Conservation (phyloP, 2,329 filamentous ascomycete genomes). For the Cercospora berteroae region DNA sequence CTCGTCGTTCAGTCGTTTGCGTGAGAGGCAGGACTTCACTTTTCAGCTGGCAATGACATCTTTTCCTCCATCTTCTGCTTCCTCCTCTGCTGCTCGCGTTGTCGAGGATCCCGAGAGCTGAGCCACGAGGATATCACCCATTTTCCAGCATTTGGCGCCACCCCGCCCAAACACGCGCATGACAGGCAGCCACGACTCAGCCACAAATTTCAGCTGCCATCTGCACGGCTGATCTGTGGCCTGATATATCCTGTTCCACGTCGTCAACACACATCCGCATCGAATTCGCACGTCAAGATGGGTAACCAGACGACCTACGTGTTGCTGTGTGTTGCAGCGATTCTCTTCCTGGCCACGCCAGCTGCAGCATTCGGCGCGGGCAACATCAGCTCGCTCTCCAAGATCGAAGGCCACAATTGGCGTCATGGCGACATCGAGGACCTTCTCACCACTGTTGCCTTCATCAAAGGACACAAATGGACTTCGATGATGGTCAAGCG, state of each 20-base stretch:
- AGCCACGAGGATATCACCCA: neutral
- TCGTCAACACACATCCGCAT: neutral
- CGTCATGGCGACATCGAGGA: constrained; percentile 55
- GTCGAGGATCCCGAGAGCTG: neutral
- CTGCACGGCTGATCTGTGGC: constrained; percentile 6
- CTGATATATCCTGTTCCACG: constrained; percentile 1
- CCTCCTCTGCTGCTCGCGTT: neutral
- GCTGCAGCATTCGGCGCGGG: constrained; percentile 48
- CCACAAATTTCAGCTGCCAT: constrained; percentile 6
- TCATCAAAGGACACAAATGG: constrained; percentile 32
- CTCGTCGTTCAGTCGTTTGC: neutral
- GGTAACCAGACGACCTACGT: constrained; percentile 20
- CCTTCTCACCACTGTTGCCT: constrained; percentile 49
- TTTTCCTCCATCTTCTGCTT: neutral
- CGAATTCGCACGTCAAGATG: neutral
- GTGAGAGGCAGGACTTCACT: neutral
- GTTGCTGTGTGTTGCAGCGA: constrained; percentile 30
- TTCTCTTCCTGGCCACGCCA: constrained; percentile 33
- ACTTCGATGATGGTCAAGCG: constrained; percentile 63
- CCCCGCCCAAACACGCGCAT: neutral
- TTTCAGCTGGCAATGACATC: neutral
- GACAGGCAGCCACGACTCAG: constrained; percentile 10
- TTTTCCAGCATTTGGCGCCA: neutral
- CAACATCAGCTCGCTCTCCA: constrained; percentile 46
- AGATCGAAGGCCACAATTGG: constrained; percentile 51